A percentile compares a stretch with the other conserved stretches of the same genome.
These are phyloP conservation scores for Malassezia yamatoensis DNA, from an alignment of 1,284 basidiomycete species.

Conservation along the genomic window DNA sequence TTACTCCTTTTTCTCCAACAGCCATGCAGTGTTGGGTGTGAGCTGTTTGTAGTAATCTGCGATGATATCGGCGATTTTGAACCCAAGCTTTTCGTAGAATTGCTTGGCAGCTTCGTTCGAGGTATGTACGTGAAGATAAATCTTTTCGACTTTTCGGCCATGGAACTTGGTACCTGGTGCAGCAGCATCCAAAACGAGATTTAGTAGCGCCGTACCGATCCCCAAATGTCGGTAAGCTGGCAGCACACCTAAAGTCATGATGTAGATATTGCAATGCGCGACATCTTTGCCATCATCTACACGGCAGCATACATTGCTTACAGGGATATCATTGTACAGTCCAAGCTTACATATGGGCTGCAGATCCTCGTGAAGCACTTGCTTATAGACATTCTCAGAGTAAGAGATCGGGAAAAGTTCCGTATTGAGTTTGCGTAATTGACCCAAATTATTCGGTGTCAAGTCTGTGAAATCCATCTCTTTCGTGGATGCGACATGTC, in stretches of 20 bases:
- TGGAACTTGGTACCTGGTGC: conserved; percentile 32
- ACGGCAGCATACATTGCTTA: conserved; percentile 47
- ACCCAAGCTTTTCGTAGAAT: conserved; percentile 49
- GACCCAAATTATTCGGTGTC: conserved; percentile 45
- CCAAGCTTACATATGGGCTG: conserved; percentile 40
- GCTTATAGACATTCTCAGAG: conserved; percentile 40
- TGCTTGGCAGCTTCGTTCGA: conserved; percentile 44
- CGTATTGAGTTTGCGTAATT: conserved; percentile 42
- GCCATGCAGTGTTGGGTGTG: conserved; percentile 48
- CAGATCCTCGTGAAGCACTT: conserved; percentile 31
- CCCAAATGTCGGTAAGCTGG: conserved; percentile 49
- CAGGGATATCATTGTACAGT: conserved; percentile 50
- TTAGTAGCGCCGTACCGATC: conserved; percentile 44
- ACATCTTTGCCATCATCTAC: conserved; percentile 32
- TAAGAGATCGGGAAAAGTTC: conserved; percentile 44
- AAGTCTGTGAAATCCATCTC: conserved; percentile 29
- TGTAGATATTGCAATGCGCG: conserved; percentile 42
- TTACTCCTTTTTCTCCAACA: conserved; percentile 27
- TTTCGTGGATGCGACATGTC: neutral
- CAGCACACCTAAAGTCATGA: conserved; percentile 50
- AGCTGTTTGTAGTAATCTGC: conserved; percentile 42
- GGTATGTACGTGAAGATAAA: conserved; percentile 49
- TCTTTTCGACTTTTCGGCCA: conserved; percentile 26
- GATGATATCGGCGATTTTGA: conserved; percentile 36
- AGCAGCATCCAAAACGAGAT: conserved; percentile 42